phyloP scores from a whole-genome alignment of 345 rosid genomes.

The Balakata baccata region DNA sequence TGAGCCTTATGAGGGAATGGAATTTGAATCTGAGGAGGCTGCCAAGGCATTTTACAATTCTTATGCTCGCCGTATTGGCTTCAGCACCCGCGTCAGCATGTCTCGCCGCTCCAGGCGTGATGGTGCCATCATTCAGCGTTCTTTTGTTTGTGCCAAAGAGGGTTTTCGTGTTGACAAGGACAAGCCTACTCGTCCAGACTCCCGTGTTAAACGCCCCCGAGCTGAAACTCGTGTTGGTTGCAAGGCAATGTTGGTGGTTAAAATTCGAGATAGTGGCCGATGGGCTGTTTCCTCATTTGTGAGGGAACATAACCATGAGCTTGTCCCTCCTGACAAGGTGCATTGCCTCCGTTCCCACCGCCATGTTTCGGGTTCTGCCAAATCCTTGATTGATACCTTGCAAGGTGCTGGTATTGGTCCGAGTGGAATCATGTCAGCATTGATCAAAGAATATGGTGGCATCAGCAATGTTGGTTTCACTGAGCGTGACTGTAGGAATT shows the following conservation, averaged over 20 bases:
- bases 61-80: constrained; percentile 55
- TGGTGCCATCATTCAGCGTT: constrained; percentile 61
- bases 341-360: constrained; percentile 55
- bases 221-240: constrained; percentile 52
- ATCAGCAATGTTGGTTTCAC: constrained; percentile 55
- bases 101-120: constrained; percentile 61
- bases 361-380: constrained; percentile 54
- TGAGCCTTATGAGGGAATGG: constrained; percentile 59
- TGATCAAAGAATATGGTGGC: constrained; percentile 55
- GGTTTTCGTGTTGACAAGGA: constrained; percentile 38
- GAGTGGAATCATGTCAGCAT: constrained; percentile 53
- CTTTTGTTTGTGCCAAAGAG: constrained; percentile 64
- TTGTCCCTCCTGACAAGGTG: constrained; percentile 57
- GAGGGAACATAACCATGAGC: constrained; percentile 51
- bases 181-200: not conserved
- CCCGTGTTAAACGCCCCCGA: constrained; percentile 43
- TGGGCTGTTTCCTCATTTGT: constrained; percentile 51
- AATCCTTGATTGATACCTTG: constrained; percentile 56
- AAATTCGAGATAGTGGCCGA: constrained; percentile 52
- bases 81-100: constrained; percentile 51
- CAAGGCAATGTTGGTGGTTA: constrained; percentile 50
- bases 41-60: constrained; percentile 64
- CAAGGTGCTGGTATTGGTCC: constrained; percentile 65
- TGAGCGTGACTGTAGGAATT: constrained; percentile 54
- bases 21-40: constrained; percentile 62